Conservation (phyloP, 352 stramenopile genomes). For the Globisporangium nodosum region DNA sequence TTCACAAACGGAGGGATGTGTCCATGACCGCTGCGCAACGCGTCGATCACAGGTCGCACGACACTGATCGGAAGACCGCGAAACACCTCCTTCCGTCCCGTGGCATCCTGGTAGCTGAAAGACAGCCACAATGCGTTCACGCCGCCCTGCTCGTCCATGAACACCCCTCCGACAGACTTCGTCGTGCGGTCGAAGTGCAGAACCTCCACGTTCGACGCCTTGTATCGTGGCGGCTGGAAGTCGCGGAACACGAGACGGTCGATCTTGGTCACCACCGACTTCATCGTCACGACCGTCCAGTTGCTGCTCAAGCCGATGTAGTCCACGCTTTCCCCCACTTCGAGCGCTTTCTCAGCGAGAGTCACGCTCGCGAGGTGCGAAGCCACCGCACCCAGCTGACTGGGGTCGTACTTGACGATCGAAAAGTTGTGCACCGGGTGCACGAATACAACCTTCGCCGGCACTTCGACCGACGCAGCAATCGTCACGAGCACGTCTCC, state of each 20-base stretch:
- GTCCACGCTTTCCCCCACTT: slow-evolving; percentile 72
- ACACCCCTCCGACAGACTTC: slow-evolving; percentile 80
- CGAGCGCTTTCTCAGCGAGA: slow-evolving; percentile 54
- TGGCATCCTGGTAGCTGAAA: slow-evolving; percentile 82
- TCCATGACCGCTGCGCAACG: slow-evolving; percentile 31
- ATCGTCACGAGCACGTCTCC: slow-evolving; percentile 87
- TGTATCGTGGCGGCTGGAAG: slow-evolving; percentile 83
- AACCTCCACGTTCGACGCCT: slow-evolving; percentile 80
- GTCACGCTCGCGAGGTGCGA: slow-evolving; percentile 51
- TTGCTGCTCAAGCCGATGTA: slow-evolving; percentile 85
- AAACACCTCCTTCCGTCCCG: slow-evolving; percentile 81
- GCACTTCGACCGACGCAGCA: slow-evolving; percentile 82
- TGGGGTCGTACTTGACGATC: slow-evolving; percentile 87
- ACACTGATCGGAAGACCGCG: slow-evolving; percentile 64
- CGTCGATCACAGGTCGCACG: slow-evolving; percentile 57
- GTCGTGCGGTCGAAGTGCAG: slow-evolving; percentile 88
- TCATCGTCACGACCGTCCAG: slow-evolving; percentile 85
- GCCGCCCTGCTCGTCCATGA: slow-evolving; percentile 64
- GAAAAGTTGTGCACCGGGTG: slow-evolving; percentile 92
- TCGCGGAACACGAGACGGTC: slow-evolving; percentile 77
- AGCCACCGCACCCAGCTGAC: slow-evolving; percentile 51
- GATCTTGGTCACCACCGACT: slow-evolving; percentile 80
- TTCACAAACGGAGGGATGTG: slow-evolving; percentile 47
- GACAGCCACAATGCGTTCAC: slow-evolving; percentile 83
- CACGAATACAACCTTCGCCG: slow-evolving; percentile 85